A percentile compares a stretch with the other conserved stretches of the same genome.
Conservation (phyloP, 1,139 yeast species). For the Casaregolazyma lundiana region DNA sequence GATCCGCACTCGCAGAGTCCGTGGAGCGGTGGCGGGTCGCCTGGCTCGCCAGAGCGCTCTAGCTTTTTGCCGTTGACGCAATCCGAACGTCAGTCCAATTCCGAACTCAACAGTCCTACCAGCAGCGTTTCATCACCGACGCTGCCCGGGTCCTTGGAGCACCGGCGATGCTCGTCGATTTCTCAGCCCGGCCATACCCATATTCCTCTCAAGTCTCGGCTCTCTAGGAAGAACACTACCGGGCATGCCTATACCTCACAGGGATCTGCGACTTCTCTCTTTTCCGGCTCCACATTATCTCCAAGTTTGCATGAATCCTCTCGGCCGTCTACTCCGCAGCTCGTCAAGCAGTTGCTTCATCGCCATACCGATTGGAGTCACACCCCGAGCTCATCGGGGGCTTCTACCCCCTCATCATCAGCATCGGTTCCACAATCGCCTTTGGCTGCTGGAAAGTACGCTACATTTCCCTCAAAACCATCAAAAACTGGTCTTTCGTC, state of each 20-base stretch:
- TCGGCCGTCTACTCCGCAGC: background rate
- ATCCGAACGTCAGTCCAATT: too few relatives aligned
- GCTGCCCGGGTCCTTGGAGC: constrained; percentile 2
- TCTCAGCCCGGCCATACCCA: constrained; percentile 17
- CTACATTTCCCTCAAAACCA: background rate
- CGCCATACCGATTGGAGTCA: background rate
- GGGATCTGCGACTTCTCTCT: constrained; percentile 10
- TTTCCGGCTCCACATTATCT: background rate
- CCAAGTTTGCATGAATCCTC: background rate
- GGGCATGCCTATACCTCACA: constrained; percentile 6
- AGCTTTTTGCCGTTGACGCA: constrained; percentile 5
- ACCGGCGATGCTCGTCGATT: background rate
- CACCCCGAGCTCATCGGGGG: background rate
- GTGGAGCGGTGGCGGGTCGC: background rate
- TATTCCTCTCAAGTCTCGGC: constrained; percentile 15
- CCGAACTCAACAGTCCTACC: constrained; percentile 1
- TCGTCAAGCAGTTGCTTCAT: background rate
- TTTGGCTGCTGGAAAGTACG: background rate
- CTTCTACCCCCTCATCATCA: background rate
- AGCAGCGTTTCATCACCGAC: constrained; percentile 6
- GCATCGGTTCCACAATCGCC: background rate
- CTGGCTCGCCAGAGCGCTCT: background rate
- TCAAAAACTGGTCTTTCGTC: background rate
- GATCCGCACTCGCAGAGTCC: constrained; percentile 1
- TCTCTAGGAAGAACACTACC: constrained; percentile 3